Evolutionary conservation across 345 rosid species (phyloP).

Genomic region (Trapa incisa): DNA sequence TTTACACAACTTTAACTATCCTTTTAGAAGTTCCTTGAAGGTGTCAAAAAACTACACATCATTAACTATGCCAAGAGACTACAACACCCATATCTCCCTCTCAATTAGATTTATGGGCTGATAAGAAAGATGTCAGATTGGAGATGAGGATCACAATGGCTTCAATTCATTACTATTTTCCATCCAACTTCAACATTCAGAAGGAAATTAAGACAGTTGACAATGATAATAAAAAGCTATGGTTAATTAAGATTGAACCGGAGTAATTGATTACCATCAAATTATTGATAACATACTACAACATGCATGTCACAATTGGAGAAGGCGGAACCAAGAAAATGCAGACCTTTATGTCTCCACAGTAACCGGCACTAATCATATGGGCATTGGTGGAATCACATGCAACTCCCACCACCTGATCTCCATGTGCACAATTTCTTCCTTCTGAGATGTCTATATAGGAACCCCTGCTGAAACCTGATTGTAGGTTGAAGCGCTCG

Average conservation of each 20-base stretch:
- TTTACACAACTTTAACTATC: background rate
- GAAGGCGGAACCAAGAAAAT: background rate
- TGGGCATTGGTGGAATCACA: conserved; percentile 87
- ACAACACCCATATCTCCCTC: background rate
- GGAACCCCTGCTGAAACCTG: conserved; percentile 87
- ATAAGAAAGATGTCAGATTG: background rate
- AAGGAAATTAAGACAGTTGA: background rate
- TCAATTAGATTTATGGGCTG: background rate
- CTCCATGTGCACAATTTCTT: conserved; percentile 47
- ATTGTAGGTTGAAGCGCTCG: conserved; percentile 89
- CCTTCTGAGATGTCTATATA: conserved; percentile 52
- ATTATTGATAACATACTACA: background rate
- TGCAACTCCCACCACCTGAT: conserved; percentile 84
- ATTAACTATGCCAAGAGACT: background rate
- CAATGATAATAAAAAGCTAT: background rate
- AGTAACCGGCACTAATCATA: conserved; percentile 89
- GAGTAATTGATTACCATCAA: background rate
- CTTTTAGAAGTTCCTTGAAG: background rate
- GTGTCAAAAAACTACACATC: background rate
- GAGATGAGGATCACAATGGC: background rate
- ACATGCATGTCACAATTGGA: background rate
- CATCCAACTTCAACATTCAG: background rate
- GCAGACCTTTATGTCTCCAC: conserved; percentile 75
- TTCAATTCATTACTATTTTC: background rate
- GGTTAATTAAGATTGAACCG: background rate